Evolutionary conservation across 768 basidiomycete species (phyloP).

Genomic region (Pleurotus pulmonarius): DNA sequence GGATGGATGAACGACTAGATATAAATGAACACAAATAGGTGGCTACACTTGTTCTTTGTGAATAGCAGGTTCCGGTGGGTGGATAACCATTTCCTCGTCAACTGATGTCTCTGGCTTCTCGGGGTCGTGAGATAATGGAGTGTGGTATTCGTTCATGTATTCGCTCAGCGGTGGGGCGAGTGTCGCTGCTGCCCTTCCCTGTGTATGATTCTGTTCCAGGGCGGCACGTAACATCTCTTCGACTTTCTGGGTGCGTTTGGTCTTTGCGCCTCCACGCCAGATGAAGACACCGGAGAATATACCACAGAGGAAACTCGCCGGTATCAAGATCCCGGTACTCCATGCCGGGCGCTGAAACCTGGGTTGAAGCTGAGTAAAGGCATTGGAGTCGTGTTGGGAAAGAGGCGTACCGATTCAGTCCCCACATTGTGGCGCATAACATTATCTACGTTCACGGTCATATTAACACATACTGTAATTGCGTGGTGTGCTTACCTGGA

Average conservation of each 20-base stretch:
- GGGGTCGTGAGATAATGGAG: neutral
- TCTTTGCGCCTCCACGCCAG: slow-evolving; percentile 67
- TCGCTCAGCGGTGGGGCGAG: neutral
- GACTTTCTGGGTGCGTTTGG: slow-evolving; percentile 65
- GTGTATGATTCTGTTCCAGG: slow-evolving; percentile 18
- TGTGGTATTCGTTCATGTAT: neutral
- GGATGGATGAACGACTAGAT: neutral
- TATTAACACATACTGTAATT: neutral
- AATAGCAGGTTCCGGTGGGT: neutral
- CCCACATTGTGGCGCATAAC: slow-evolving; percentile 80
- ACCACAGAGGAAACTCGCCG: slow-evolving; percentile 70
- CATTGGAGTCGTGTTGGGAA: neutral
- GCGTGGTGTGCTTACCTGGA: slow-evolving; percentile 51
- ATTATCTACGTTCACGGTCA: slow-evolving; percentile 37
- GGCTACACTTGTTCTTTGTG: neutral
- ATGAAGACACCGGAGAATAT: slow-evolving; percentile 72
- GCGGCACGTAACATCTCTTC: slow-evolving; percentile 53
- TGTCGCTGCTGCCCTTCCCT: neutral
- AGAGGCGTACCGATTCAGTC: slow-evolving; percentile 52
- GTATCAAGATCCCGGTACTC: slow-evolving; percentile 68
- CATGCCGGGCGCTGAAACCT: slow-evolving; percentile 66
- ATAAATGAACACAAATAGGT: neutral
- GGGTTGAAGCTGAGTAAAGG: neutral
- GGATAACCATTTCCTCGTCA: neutral
- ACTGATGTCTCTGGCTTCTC: neutral